Evolutionary conservation across 1,139 yeast species (phyloP), one percentile per base, ranked within the genome.

Genomic region (Saccharomyces hybrid): DNA sequence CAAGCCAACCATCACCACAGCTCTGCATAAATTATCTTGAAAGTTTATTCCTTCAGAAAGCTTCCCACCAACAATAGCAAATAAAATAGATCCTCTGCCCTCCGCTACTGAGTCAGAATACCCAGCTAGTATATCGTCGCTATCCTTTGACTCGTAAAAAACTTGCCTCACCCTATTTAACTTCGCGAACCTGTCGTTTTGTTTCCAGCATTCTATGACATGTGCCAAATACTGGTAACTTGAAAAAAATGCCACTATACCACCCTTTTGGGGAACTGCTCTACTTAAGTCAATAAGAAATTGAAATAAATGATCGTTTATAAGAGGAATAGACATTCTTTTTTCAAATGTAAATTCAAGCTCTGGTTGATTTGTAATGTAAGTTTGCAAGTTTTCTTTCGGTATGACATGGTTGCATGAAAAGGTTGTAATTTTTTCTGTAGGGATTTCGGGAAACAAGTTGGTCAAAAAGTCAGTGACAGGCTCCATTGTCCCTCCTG

Each of bases 401-500:
- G 97, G 95, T 9, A 91, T 86, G 6, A 91, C 82, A 72, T 91
- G 99, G 46, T 88, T 89, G 73, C 97, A 91, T 3, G 84, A 77
- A 64, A 88, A 88, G 34, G 73, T 76, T 26, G 75, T 73, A 7
- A 88, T 76, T 51, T 77, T 64, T 0, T 66, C 56, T 0, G 73
- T 61, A 1, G 77, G 64, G 4, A 84, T 56, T 50, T 79, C 78
- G 0, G 97, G 96, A 53, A 90, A 82, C 44, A 91, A 72, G 59
- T 78, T 80, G 29, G 81, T 76, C 8, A 78, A 71, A 64, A 85
- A 87, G 61, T 91, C 97, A 14, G 76, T 69, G 56, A 84, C 76
- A 0, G 99, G 99, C 65, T 89, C 95, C 97, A 91, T 90, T 0
- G 99, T 91, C 16, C 99, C 99, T 41, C 99, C 99, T 9, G 97